phyloP scores from a whole-genome alignment of 805 yeast species.

The Hanseniaspora thailandica region DNA sequence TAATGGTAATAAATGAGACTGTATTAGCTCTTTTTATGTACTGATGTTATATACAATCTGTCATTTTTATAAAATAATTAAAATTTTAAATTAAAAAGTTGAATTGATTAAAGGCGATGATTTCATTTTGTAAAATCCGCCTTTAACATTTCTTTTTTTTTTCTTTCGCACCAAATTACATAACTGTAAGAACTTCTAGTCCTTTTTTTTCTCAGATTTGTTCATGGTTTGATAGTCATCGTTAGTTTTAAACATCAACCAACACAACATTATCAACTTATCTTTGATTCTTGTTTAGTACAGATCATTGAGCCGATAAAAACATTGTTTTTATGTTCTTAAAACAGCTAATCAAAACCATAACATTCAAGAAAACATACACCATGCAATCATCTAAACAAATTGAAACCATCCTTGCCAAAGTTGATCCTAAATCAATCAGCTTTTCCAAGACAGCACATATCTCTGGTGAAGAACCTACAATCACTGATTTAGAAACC shows the following conservation, averaged over 20 bases:
- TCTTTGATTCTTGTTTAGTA: not conserved
- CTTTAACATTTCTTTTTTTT: not conserved
- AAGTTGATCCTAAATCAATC: conserved; percentile 45
- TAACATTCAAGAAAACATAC: not conserved
- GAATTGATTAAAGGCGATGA: too few relatives aligned
- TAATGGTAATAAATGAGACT: not conserved
- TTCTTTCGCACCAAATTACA: too few relatives aligned
- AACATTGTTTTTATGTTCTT: not conserved
- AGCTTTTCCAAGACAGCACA: conserved; percentile 32
- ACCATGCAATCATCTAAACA: not conserved
- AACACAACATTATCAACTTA: not conserved
- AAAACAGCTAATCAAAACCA: not conserved
- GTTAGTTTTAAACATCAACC: too few relatives aligned
- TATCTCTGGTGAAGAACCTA: conserved; percentile 33
- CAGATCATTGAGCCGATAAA: too few relatives aligned
- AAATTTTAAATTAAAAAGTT: too few relatives aligned
- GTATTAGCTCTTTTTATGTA: not conserved
- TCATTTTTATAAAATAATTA: too few relatives aligned
- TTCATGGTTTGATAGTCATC: too few relatives aligned
- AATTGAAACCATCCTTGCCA: conserved; percentile 36
- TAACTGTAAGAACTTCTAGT: too few relatives aligned
- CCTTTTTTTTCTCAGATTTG: too few relatives aligned
- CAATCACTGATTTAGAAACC: conserved; percentile 43
- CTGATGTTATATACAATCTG: not conserved
- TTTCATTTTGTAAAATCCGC: not conserved